phyloP scores from a whole-genome alignment of 495 filamentous ascomycete genomes.

The Talaromyces borbonicus region DNA sequence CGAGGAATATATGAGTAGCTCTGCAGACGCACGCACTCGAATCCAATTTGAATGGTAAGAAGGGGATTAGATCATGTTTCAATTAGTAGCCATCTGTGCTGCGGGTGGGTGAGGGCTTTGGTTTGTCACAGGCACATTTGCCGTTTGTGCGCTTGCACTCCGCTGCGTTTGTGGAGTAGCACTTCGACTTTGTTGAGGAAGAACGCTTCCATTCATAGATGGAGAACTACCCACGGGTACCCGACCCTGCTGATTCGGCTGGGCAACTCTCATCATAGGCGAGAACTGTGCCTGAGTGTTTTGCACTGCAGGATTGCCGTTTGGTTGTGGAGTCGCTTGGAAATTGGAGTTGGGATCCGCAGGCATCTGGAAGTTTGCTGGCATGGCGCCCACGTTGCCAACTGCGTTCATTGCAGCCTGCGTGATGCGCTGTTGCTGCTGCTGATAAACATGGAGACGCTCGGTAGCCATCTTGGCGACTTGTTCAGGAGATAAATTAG shows the following conservation, averaged over 20 bases:
- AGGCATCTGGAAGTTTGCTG: conserved; percentile 32
- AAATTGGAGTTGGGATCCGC: conserved; percentile 35
- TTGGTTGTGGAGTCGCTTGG: conserved; percentile 24
- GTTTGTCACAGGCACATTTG: conserved; percentile 25
- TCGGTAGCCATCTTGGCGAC: conserved; percentile 52
- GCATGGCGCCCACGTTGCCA: conserved; percentile 35
- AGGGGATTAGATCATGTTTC: conserved; percentile 26
- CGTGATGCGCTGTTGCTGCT: conserved; percentile 38
- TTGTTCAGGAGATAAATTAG: conserved; percentile 46
- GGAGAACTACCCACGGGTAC: conserved; percentile 30
- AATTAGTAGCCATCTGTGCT: conserved; percentile 28
- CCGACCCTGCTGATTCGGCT: conserved; percentile 38
- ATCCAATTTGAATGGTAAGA: too few relatives aligned
- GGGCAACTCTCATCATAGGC: conserved; percentile 62
- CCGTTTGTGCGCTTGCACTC: conserved; percentile 33
- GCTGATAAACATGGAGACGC: conserved; percentile 43
- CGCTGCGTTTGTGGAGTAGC: conserved; percentile 42
- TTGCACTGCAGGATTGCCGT: conserved; percentile 31
- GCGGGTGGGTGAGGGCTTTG: conserved; percentile 37
- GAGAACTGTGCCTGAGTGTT: conserved; percentile 55
- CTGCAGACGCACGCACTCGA: too few relatives aligned
- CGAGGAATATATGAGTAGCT: too few relatives aligned
- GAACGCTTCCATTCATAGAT: conserved; percentile 27
- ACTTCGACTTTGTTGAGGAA: conserved; percentile 33
- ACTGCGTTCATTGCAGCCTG: conserved; percentile 59